Conservation (phyloP, 2,329 filamentous ascomycete genomes). For the Calonectria henricotiae region DNA sequence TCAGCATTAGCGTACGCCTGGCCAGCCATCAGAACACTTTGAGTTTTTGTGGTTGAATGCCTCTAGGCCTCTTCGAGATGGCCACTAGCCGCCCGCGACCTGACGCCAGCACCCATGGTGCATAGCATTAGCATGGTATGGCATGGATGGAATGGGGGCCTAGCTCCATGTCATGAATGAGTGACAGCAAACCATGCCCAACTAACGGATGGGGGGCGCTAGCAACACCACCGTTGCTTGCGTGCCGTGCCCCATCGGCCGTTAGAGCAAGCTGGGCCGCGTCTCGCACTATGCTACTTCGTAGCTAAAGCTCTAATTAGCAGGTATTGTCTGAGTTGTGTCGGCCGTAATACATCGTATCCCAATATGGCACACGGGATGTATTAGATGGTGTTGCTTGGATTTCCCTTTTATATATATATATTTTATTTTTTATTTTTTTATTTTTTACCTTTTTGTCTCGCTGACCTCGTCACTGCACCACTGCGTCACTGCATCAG, state of each 20-base stretch:
- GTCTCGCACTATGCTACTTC: constrained; percentile 8
- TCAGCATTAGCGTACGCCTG: constrained; percentile 30
- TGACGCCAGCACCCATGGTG: constrained; percentile 29
- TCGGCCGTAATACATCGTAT: constrained; percentile 26
- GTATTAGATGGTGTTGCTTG: constrained; percentile 20
- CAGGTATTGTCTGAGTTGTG: constrained; percentile 2
- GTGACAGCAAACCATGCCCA: constrained; percentile 21
- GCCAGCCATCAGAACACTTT: constrained; percentile 37
- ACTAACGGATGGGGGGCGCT: constrained; percentile 20
- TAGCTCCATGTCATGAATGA: constrained; percentile 14
- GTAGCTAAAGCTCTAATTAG: constrained; percentile 14
- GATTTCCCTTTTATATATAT: background rate
- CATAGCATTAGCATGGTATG: constrained; percentile 19
- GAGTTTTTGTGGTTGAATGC: constrained; percentile 36
- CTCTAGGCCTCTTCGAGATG: constrained; percentile 33
- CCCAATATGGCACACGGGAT: constrained; percentile 10
- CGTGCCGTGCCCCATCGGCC: constrained; percentile 35
- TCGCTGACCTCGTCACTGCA: constrained; percentile 25
- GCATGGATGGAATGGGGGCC: constrained; percentile 15
- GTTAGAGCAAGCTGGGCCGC: constrained; percentile 21
- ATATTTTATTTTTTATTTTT: too few species aligned
- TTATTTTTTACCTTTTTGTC: background rate
- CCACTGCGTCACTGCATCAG: constrained; percentile 2
- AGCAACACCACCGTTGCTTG: constrained; percentile 34
- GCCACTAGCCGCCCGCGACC: constrained; percentile 25